These are phyloP conservation scores for Lichtheimia ornata DNA, from an alignment of 371 early-diverging fungal genomes.

Conservation along the genomic window DNA sequence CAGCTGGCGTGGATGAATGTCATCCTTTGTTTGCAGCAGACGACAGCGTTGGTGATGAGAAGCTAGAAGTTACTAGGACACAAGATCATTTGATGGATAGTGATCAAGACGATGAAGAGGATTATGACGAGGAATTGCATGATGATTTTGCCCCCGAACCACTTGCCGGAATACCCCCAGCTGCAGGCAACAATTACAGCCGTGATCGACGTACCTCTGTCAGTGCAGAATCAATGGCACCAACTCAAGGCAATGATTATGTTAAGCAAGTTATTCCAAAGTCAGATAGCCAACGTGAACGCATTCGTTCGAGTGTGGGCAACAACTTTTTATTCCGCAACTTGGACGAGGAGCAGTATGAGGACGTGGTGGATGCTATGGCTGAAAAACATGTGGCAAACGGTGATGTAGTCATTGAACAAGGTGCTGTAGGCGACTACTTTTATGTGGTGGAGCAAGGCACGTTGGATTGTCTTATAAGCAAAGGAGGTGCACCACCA, in stretches of 20 bases:
- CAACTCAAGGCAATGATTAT: conserved; percentile 68
- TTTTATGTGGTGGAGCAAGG: conserved; percentile 98
- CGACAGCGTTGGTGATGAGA: neutral
- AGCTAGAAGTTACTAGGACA: neutral
- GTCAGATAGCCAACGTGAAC: conserved; percentile 77
- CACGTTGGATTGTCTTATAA: conserved; percentile 89
- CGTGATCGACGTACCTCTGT: conserved; percentile 94
- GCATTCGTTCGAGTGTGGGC: conserved; percentile 82
- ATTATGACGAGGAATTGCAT: conserved; percentile 18
- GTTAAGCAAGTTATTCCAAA: conserved; percentile 89
- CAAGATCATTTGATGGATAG: conserved; percentile 17
- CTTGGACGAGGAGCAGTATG: conserved; percentile 94
- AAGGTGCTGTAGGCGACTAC: conserved; percentile 96
- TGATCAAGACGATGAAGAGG: conserved; percentile 20
- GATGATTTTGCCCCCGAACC: conserved; percentile 15
- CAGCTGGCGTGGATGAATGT: conserved; percentile 9
- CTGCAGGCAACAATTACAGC: conserved; percentile 51
- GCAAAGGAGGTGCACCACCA: conserved; percentile 49
- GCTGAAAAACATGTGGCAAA: conserved; percentile 79
- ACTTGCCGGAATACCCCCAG: conserved; percentile 10
- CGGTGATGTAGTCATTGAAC: conserved; percentile 86
- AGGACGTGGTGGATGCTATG: conserved; percentile 97
- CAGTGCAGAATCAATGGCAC: conserved; percentile 95
- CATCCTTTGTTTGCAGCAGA: conserved; percentile 13
- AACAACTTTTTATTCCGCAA: conserved; percentile 92